Conservation (phyloP, 2,329 filamentous ascomycete species). For the Monosporascus sp. region DNA sequence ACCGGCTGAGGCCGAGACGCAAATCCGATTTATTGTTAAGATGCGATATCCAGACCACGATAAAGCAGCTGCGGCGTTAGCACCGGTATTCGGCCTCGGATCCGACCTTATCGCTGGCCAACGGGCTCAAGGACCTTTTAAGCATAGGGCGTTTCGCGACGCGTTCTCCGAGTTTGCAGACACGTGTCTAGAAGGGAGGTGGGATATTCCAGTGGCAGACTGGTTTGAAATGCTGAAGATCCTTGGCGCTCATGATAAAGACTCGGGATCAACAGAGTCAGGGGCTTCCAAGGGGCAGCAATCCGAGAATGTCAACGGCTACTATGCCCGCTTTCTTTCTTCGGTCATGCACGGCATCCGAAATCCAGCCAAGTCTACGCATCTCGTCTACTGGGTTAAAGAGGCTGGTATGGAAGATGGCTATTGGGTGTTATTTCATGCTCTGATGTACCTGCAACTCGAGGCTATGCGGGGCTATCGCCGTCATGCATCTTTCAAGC, state of each 20-base stretch:
- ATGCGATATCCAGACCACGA: conserved; percentile 10
- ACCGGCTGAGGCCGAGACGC: conserved; percentile 8
- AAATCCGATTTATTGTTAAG: conserved; percentile 13
- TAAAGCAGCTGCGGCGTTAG: conserved; percentile 11
- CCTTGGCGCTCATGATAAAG: background rate
- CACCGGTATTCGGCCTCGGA: conserved; percentile 17
- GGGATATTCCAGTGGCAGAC: conserved; percentile 11
- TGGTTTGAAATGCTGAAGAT: conserved; percentile 9
- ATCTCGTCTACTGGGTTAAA: conserved; percentile 15
- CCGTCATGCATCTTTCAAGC: conserved; percentile 3
- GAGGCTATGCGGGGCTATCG: conserved; percentile 13
- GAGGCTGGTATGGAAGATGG: conserved; percentile 9
- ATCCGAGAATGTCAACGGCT: conserved; percentile 8
- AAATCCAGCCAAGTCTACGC: background rate
- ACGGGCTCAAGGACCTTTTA: conserved; percentile 15
- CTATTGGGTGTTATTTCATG: conserved; percentile 18
- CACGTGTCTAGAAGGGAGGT: conserved; percentile 5
- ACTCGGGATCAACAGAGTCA: conserved; percentile 1
- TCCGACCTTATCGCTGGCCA: conserved; percentile 7
- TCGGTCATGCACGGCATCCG: conserved; percentile 5
- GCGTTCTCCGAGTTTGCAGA: conserved; percentile 13
- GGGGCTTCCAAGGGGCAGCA: background rate
- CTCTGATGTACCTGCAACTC: conserved; percentile 20
- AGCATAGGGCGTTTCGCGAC: conserved; percentile 7
- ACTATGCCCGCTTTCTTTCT: conserved; percentile 18